phyloP scores from a whole-genome alignment of 768 basidiomycete species.

The Podaxis sp. region DNA sequence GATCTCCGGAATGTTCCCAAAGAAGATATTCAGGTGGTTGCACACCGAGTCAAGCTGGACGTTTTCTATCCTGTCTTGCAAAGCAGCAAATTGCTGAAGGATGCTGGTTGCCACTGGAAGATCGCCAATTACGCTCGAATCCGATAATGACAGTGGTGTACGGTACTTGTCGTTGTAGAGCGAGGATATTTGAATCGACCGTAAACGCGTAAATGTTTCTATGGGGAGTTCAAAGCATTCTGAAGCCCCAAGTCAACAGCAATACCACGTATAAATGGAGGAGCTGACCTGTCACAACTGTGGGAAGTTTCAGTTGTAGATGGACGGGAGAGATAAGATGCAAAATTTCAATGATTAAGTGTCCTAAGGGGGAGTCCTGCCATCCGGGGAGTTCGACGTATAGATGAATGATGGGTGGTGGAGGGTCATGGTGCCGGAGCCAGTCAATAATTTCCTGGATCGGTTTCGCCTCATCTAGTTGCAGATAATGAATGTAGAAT shows the following conservation, averaged over 20 bases:
- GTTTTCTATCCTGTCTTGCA: neutral
- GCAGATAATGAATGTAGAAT: constrained; percentile 8
- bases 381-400: neutral
- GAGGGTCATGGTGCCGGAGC: neutral
- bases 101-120: neutral
- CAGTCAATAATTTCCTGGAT: neutral
- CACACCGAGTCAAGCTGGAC: constrained; percentile 9
- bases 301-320: constrained; percentile 3
- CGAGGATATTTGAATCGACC: constrained; percentile 3
- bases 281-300: neutral
- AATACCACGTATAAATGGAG: neutral
- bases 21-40: constrained; percentile 1
- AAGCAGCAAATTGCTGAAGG: neutral
- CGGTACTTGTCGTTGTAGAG: constrained; percentile 2
- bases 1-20: constrained; percentile 1
- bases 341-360: neutral
- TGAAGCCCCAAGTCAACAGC: neutral
- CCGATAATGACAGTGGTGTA: neutral
- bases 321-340: constrained; percentile 7
- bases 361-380: neutral
- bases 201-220: neutral
- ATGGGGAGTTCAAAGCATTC: neutral
- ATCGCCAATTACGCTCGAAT: neutral
- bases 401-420: constrained; percentile 1
- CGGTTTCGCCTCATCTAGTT: neutral